A percentile compares a stretch with the other conserved stretches of the same genome.
These are phyloP conservation scores for Wickerhamiella siamensis DNA, from an alignment of 805 yeast genomes.

Conservation along the genomic window DNA sequence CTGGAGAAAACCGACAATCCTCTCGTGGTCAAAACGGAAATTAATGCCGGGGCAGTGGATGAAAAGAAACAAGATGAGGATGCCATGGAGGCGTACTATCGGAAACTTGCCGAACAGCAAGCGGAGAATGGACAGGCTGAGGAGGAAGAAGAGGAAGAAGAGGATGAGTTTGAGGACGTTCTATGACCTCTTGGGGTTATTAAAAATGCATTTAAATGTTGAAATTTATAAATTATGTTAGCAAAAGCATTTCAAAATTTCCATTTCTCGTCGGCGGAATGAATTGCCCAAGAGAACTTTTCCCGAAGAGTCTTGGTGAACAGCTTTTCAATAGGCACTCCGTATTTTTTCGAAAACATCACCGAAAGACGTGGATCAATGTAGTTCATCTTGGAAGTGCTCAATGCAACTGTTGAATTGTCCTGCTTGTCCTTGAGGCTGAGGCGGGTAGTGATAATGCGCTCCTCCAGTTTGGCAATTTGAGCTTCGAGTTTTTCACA, in stretches of 20 bases:
- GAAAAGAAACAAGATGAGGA: slow-evolving; percentile 9
- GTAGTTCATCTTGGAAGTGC: slow-evolving; percentile 88
- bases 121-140: slow-evolving; percentile 7
- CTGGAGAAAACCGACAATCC: not conserved
- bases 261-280: slow-evolving; percentile 81
- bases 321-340: slow-evolving; percentile 83
- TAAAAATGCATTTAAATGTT: not conserved
- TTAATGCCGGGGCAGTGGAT: slow-evolving; percentile 1
- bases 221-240: not conserved
- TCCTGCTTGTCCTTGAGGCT: slow-evolving; percentile 88
- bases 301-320: slow-evolving; percentile 85
- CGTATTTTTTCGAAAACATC: slow-evolving; percentile 68
- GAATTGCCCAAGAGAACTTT: slow-evolving; percentile 92
- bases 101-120: slow-evolving; percentile 17
- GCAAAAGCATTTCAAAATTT: slow-evolving; percentile 34
- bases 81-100: slow-evolving; percentile 20
- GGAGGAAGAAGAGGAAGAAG: slow-evolving; percentile 18
- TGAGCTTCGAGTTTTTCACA: slow-evolving; percentile 62
- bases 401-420: slow-evolving; percentile 81
- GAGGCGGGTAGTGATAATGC: slow-evolving; percentile 52
- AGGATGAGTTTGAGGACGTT: slow-evolving; percentile 19
- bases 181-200: slow-evolving; percentile 3
- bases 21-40: not conserved
- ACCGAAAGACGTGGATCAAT: slow-evolving; percentile 89
- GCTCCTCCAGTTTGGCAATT: slow-evolving; percentile 53